Conservation (phyloP, 352 stramenopile species). For the Pseudoperonospora humuli region DNA sequence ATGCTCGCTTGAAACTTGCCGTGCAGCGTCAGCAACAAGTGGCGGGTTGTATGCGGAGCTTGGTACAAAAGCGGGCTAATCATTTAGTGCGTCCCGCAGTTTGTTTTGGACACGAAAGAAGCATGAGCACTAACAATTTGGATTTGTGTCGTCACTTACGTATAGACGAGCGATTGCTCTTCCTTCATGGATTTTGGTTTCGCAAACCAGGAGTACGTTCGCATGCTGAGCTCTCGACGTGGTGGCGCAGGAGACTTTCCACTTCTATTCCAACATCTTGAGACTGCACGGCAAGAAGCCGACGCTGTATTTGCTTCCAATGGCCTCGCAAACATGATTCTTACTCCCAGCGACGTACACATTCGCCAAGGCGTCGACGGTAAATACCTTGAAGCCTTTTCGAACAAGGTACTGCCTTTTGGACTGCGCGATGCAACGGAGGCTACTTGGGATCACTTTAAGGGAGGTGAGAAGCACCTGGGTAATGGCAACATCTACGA, state of each 20-base stretch:
- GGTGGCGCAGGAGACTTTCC: conserved; percentile 22
- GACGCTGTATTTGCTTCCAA: conserved; percentile 28
- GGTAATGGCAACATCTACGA: conserved; percentile 31
- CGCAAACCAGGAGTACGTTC: conserved; percentile 14
- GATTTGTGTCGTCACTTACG: conserved; percentile 4
- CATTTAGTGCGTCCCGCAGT: conserved; percentile 13
- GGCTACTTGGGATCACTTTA: conserved; percentile 38
- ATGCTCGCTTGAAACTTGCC: conserved; percentile 32
- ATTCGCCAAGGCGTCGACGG: conserved; percentile 30
- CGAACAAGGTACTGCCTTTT: conserved; percentile 38
- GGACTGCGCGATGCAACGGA: conserved; percentile 23
- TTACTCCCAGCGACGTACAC: conserved; percentile 23
- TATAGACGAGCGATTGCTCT: conserved; percentile 21
- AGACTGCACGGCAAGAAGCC: conserved; percentile 22
- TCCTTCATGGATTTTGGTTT: conserved; percentile 17
- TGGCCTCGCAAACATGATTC: conserved; percentile 25
- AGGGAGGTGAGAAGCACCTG: conserved; percentile 25
- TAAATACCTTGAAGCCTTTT: conserved; percentile 34
- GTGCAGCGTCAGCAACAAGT: conserved; percentile 29
- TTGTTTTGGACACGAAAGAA: background rate
- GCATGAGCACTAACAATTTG: background rate
- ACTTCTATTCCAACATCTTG: conserved; percentile 22
- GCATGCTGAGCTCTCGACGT: conserved; percentile 9
- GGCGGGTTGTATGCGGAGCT: conserved; percentile 14
- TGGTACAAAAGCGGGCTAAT: conserved; percentile 17